Percentiles rank a stretch among this genome's conserved stretches.
phyloP scores from a whole-genome alignment of 768 basidiomycete species.

The Amanita thiersii region DNA sequence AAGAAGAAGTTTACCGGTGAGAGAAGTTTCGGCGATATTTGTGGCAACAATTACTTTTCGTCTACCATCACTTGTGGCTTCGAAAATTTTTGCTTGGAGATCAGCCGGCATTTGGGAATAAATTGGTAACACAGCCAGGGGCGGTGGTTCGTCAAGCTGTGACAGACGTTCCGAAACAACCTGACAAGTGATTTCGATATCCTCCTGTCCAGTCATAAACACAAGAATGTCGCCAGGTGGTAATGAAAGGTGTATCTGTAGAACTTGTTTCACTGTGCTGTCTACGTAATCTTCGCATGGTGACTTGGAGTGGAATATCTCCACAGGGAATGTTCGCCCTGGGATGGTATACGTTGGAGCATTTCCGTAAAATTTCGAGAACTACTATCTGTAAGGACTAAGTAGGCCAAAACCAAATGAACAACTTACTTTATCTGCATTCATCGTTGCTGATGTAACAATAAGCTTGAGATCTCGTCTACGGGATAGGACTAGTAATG shows the following conservation, averaged over 20 bases:
- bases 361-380: slow-evolving; percentile 91
- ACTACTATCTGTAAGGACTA: slow-evolving; percentile 46
- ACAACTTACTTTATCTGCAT: slow-evolving; percentile 81
- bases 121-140: slow-evolving; percentile 89
- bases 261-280: slow-evolving; percentile 93
- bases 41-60: slow-evolving; percentile 98
- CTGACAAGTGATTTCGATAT: slow-evolving; percentile 95
- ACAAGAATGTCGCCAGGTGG: slow-evolving; percentile 94
- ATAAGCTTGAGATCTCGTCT: slow-evolving; percentile 92
- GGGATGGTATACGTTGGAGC: slow-evolving; percentile 92
- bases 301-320: slow-evolving; percentile 92
- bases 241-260: slow-evolving; percentile 91
- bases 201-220: slow-evolving; percentile 99
- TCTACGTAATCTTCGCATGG: slow-evolving; percentile 99
- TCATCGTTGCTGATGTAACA: slow-evolving; percentile 99
- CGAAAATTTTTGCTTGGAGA: slow-evolving; percentile 96
- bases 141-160: slow-evolving; percentile 86
- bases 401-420: not conserved
- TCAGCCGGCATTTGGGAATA: slow-evolving; percentile 99
- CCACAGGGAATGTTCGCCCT: slow-evolving; percentile 93
- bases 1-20: slow-evolving; percentile 59
- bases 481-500: slow-evolving; percentile 64
- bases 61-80: slow-evolving; percentile 87
- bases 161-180: slow-evolving; percentile 89
- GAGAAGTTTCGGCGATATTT: slow-evolving; percentile 96